These are phyloP conservation scores for Ascochyta pisi DNA, from an alignment of 2,329 filamentous ascomycete genomes.

Conservation along the genomic window DNA sequence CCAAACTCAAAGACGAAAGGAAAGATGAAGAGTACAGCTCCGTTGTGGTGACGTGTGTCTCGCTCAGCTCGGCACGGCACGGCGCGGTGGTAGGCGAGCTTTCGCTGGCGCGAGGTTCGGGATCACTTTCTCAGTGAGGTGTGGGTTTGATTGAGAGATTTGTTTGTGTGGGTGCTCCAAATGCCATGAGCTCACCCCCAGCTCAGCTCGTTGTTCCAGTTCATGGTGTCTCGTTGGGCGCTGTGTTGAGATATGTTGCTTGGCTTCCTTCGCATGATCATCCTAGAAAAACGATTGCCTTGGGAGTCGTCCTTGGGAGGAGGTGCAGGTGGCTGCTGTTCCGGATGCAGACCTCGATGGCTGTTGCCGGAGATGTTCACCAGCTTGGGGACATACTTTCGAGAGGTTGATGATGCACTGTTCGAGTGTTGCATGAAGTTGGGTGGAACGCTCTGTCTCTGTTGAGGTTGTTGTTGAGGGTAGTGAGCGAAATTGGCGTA, in stretches of 20 bases:
- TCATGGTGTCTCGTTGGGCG: conserved; percentile 39
- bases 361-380: conserved; percentile 43
- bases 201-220: conserved; percentile 46
- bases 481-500: conserved; percentile 45
- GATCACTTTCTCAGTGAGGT: conserved; percentile 50
- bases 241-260: conserved; percentile 49
- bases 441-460: conserved; percentile 45
- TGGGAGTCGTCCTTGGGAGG: conserved; percentile 45
- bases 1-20: conserved; percentile 31
- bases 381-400: conserved; percentile 44
- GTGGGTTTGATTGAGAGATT: neutral
- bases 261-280: conserved; percentile 45
- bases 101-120: conserved; percentile 43
- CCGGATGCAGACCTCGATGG: conserved; percentile 34
- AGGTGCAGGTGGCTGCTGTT: conserved; percentile 45
- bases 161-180: neutral
- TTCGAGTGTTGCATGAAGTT: conserved; percentile 41
- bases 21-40: conserved; percentile 31
- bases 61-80: conserved; percentile 25
- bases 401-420: conserved; percentile 30
- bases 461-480: conserved; percentile 19
- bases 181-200: conserved; percentile 37
- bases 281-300: conserved; percentile 44
- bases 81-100: conserved; percentile 5
- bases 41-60: conserved; percentile 49